Evolutionary conservation across 305 asterid genomes (phyloP).

Genomic region (Solanum hybrid): DNA sequence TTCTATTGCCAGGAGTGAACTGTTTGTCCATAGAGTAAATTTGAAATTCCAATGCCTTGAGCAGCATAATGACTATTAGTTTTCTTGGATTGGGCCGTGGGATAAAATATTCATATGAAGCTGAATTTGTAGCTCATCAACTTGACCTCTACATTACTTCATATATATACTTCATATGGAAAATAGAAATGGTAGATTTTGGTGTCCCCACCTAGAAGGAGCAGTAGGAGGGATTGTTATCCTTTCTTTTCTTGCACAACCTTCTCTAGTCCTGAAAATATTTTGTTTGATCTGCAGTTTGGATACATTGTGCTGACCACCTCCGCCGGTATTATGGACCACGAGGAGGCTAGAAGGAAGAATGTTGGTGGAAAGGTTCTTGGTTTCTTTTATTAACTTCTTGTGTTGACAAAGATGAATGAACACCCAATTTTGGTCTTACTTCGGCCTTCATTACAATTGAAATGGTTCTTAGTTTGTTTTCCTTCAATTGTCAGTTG

Average conservation of each 20-base stretch:
- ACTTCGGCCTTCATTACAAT: not conserved
- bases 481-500: not conserved
- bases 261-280: not conserved
- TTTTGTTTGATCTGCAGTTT: constrained; percentile 20
- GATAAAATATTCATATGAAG: not conserved
- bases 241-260: not conserved
- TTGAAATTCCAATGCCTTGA: not conserved
- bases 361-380: constrained; percentile 36
- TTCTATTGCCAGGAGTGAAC: not conserved
- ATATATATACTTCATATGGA: not conserved
- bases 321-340: constrained; percentile 40
- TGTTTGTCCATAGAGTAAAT: not conserved
- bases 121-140: not conserved
- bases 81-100: not conserved
- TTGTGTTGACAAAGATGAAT: not conserved
- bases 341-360: constrained; percentile 35
- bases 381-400: constrained; percentile 27
- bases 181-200: not conserved
- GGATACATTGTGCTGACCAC: constrained; percentile 36
- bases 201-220: not conserved
- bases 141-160: not conserved
- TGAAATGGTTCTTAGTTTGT: not conserved
- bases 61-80: not conserved
- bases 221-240: not conserved
- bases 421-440: not conserved